A percentile compares a stretch with the other conserved stretches of the same genome.
Conservation (phyloP, 768 basidiomycete species). For the Cubamyces sp. region DNA sequence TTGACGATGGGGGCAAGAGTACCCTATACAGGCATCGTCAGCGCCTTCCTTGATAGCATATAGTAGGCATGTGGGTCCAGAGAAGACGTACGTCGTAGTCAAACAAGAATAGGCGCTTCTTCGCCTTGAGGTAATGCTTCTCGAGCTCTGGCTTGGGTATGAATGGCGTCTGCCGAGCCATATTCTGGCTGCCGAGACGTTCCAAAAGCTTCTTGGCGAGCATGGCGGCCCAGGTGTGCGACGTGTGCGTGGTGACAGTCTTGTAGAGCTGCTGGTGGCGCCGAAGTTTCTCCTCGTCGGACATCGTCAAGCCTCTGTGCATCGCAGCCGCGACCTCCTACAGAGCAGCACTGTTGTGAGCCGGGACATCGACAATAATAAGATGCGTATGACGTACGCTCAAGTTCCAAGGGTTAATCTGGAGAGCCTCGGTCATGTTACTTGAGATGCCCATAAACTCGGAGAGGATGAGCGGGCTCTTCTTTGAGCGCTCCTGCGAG, state of each 20-base stretch:
- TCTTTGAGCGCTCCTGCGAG: slow-evolving; percentile 84
- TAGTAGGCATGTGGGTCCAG: neutral
- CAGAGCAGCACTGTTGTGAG: neutral
- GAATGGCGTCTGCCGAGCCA: slow-evolving; percentile 83
- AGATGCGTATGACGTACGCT: slow-evolving; percentile 53
- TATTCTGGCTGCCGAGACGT: slow-evolving; percentile 77
- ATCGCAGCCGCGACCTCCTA: slow-evolving; percentile 90
- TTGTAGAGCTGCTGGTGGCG: slow-evolving; percentile 81
- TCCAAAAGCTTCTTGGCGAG: slow-evolving; percentile 87
- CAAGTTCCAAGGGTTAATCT: slow-evolving; percentile 97
- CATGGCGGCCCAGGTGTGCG: slow-evolving; percentile 92
- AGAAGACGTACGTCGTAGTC: slow-evolving; percentile 84
- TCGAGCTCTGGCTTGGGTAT: slow-evolving; percentile 67
- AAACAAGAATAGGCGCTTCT: slow-evolving; percentile 89
- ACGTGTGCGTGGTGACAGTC: slow-evolving; percentile 89
- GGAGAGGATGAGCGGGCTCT: slow-evolving; percentile 86
- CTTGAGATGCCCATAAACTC: slow-evolving; percentile 99
- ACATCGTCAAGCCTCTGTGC: slow-evolving; percentile 85
- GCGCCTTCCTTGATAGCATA: neutral
- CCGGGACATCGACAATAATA: neutral
- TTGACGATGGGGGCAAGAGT: slow-evolving; percentile 98
- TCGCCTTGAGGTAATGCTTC: slow-evolving; percentile 63
- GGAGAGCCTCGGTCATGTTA: slow-evolving; percentile 85
- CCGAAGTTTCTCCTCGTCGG: slow-evolving; percentile 67
- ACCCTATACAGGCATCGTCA: slow-evolving; percentile 53